Base-by-base conservation (phyloP, 1,284 basidiomycete genomes). In the Malassezia pachydermatis region DNA sequence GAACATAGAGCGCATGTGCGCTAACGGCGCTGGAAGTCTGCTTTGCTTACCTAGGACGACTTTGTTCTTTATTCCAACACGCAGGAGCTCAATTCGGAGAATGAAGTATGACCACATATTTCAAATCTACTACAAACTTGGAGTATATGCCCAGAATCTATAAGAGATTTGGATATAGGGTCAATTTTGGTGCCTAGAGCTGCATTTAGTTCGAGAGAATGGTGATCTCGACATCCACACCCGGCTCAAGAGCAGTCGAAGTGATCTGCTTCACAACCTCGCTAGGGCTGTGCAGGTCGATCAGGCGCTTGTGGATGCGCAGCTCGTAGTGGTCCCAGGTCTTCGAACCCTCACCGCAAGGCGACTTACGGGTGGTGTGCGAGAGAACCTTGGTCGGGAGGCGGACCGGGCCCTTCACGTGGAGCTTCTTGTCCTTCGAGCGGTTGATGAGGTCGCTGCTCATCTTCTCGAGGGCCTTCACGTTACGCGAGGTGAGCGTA, bases 251-350 rank as follows among this genome's bases (percentile, higher is more conserved):
- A 76, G 86, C 88, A 78, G 96, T 95, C 74, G 86, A 89, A 59
- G 92, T 96, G 74, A 99, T 99, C 79, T 98, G 92, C 82, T 98
- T 98, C 77, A 99, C 94, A 67, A 96, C 87, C 79, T 98, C 94
- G 73, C 86, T 88, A 58, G 92, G 92, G 54, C 90, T 90, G 79
- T 92, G 88, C 61, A 99, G 79, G 80, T 99, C 94, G 73, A 99
- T 98, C 75, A 98, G 81, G 72, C 94, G 87, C 80, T 99, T 99
- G 84, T 99, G 92, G 66, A 99, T 81, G 79, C 90, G 89, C 78
- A 99, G 83, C 79, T 99, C 92, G 77, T 90, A 98, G 72, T 87
- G 84, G 77, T 98, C 94, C 94, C 94, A 99, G 73, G 94, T 99
- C 84, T 99, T 98, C 73, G 74, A 72, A 81, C 94, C 94, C 78